Evolutionary conservation across 2,329 filamentous ascomycete genomes (phyloP).

Genomic region (Tetracladium maxilliforme): DNA sequence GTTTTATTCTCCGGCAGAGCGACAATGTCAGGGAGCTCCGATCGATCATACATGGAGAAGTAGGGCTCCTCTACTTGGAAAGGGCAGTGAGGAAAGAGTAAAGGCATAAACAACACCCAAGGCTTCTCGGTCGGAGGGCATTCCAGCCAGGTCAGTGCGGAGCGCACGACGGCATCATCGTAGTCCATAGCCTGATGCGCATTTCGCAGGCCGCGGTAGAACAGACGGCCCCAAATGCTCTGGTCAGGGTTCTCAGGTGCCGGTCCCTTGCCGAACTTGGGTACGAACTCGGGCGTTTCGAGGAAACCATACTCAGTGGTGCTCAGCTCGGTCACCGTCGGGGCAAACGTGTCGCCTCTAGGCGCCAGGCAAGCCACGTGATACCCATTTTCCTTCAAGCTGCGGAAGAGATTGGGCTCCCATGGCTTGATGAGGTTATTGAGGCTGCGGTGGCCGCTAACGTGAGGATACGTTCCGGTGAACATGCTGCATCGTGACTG

Average conservation of each 20-base stretch:
- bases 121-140: slow-evolving; percentile 22
- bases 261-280: slow-evolving; percentile 12
- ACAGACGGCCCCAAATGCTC: slow-evolving; percentile 21
- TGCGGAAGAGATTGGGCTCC: slow-evolving; percentile 30
- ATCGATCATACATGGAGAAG: slow-evolving; percentile 27
- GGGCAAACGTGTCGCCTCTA: slow-evolving; percentile 24
- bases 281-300: slow-evolving; percentile 18
- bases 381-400: slow-evolving; percentile 26
- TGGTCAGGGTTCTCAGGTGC: slow-evolving; percentile 12
- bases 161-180: slow-evolving; percentile 24
- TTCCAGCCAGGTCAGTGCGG: slow-evolving; percentile 26
- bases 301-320: slow-evolving; percentile 29
- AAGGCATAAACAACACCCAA: slow-evolving; percentile 26
- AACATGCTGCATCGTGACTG: slow-evolving; percentile 31
- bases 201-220: slow-evolving; percentile 25
- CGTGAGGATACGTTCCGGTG: slow-evolving; percentile 28
- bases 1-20: slow-evolving; percentile 14
- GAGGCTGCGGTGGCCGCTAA: slow-evolving; percentile 26
- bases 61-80: slow-evolving; percentile 31
- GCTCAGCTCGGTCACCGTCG: slow-evolving; percentile 25
- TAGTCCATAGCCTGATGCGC: slow-evolving; percentile 23
- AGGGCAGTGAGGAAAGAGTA: slow-evolving; percentile 28
- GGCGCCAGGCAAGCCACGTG: slow-evolving; percentile 29
- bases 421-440: slow-evolving; percentile 31
- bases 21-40: slow-evolving; percentile 8